phyloP scores from a whole-genome alignment of 2,329 filamentous ascomycete genomes.

The Orbilia oligospora region DNA sequence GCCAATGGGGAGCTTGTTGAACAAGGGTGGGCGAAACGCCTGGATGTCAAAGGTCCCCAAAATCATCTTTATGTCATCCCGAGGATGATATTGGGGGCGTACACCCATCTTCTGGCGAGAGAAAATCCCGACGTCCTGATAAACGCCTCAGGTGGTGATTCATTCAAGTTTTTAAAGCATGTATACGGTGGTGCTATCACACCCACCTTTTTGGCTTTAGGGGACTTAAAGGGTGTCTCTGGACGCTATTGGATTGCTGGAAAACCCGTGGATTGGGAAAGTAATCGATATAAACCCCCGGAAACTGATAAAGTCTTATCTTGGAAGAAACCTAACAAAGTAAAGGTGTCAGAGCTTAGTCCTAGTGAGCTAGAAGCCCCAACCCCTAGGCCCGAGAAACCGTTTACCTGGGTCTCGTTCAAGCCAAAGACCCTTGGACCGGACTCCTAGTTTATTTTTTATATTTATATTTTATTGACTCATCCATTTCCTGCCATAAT shows the following conservation, averaged over 20 bases:
- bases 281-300: background rate
- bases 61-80: constrained; percentile 65
- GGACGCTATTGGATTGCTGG: constrained; percentile 65
- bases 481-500: no score
- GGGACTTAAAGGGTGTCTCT: constrained; percentile 65
- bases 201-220: constrained; percentile 66
- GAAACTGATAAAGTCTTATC: background rate
- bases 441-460: no score
- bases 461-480: no score
- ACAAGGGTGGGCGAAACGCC: constrained; percentile 27
- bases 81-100: constrained; percentile 66
- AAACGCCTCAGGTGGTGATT: constrained; percentile 67
- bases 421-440: no score
- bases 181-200: constrained; percentile 64
- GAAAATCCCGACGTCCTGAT: constrained; percentile 64
- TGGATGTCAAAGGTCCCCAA: constrained; percentile 62
- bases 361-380: background rate
- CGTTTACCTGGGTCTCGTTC: no score
- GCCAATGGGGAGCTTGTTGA: constrained; percentile 40
- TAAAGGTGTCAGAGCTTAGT: background rate
- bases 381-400: no score
- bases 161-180: constrained; percentile 61
- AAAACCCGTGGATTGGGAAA: constrained; percentile 8
- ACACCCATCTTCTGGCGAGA: constrained; percentile 65
- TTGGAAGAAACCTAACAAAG: background rate